Evolutionary conservation across 208 protist species (phyloP).

Genomic region (Acanthamoeba royreba): DNA sequence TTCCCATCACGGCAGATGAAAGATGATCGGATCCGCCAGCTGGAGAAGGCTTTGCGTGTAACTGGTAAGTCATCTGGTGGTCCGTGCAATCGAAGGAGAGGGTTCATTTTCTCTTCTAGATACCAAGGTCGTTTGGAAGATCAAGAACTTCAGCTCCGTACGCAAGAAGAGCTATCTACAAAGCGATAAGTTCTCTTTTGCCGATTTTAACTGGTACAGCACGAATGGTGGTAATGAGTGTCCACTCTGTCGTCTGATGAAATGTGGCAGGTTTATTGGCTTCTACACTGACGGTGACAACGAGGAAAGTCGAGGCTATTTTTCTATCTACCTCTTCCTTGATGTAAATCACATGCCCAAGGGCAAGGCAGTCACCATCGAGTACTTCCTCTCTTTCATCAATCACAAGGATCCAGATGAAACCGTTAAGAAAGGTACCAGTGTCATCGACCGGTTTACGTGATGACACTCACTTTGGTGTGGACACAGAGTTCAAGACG

Average conservation of each 20-base stretch:
- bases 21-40: not conserved
- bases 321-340: constrained; percentile 60
- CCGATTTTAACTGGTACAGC: constrained; percentile 49
- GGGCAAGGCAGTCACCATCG: constrained; percentile 45
- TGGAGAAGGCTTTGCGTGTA: not conserved
- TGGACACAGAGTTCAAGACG: constrained; percentile 49
- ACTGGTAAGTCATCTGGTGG: not conserved
- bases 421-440: constrained; percentile 28
- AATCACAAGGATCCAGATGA: constrained; percentile 53
- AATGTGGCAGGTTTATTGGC: constrained; percentile 47
- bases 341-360: constrained; percentile 56
- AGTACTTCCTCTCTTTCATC: constrained; percentile 55
- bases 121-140: constrained; percentile 56
- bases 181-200: constrained; percentile 57
- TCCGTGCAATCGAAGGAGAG: not conserved
- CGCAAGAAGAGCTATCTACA: constrained; percentile 56
- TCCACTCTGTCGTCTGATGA: not conserved
- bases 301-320: constrained; percentile 55
- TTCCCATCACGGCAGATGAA: not conserved
- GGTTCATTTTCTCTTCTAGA: not conserved
- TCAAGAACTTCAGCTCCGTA: constrained; percentile 52
- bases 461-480: not conserved
- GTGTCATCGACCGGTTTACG: no score
- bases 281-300: constrained; percentile 61
- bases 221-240: not conserved